phyloP scores from a whole-genome alignment of 805 yeast genomes.

The Saccharomycopsis fodiens region DNA sequence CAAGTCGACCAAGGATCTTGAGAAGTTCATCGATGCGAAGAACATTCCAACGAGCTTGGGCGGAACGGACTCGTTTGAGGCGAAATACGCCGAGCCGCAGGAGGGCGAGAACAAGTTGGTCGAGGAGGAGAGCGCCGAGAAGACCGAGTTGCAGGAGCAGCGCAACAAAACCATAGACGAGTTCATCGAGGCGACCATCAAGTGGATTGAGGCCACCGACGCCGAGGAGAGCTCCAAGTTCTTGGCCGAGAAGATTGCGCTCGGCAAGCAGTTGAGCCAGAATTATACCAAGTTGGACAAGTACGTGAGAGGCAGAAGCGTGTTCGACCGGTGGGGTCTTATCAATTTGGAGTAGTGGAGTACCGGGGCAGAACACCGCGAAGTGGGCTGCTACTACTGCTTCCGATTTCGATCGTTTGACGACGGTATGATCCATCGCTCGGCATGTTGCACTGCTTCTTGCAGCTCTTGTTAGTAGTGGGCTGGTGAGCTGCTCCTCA shows the following conservation, averaged over 20 bases:
- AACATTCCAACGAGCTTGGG: slow-evolving; percentile 68
- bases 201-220: slow-evolving; percentile 68
- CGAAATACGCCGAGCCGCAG: slow-evolving; percentile 54
- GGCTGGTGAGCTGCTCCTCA: too few species aligned
- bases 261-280: slow-evolving; percentile 46
- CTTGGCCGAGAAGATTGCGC: slow-evolving; percentile 44
- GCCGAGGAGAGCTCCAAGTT: slow-evolving; percentile 41
- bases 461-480: too few species aligned
- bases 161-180: slow-evolving; percentile 46
- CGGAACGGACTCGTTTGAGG: slow-evolving; percentile 56
- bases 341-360: neutral
- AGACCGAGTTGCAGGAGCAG: slow-evolving; percentile 38
- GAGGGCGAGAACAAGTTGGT: slow-evolving; percentile 46
- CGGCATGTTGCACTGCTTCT: too few species aligned
- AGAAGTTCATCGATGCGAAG: slow-evolving; percentile 48
- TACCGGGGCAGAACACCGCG: neutral
- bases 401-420: too few species aligned
- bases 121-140: slow-evolving; percentile 35
- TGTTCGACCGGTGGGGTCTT: slow-evolving; percentile 70
- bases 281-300: slow-evolving; percentile 73
- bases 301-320: slow-evolving; percentile 68
- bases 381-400: too few species aligned
- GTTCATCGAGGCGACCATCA: slow-evolving; percentile 58
- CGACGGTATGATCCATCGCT: too few species aligned
- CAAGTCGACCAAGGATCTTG: slow-evolving; percentile 58